Evolutionary conservation across 176 grass and related monocot species (phyloP), one percentile per base, ranked within the genome.

Genomic region (Chrysopogon serrulatus): DNA sequence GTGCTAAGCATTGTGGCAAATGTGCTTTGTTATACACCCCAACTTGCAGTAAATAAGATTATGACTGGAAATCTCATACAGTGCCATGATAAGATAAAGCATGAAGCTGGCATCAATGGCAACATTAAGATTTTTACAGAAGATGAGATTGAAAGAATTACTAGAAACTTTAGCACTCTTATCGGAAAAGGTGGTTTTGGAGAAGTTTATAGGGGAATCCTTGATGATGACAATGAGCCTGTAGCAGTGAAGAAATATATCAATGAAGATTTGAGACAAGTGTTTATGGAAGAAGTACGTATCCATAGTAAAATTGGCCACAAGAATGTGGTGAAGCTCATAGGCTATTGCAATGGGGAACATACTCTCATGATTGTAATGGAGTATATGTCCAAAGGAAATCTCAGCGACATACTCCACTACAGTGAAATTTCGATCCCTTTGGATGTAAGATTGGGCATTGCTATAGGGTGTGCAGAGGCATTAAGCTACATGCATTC

Each of bases 401-500:
- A 79, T 67, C 75, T 85, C 0, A 40, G 70, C 14, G 83, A 71
- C 21, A 33, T 44, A 27, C 83, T 85, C 19, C 83, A 86, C 65
- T 8, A 27, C n/a, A 73, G 30, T 43, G 3, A 27, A 1, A 43
- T 14, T 24, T 1, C 3, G 27, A 85, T 85, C 47, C 18, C 63
- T 43, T 77, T 85, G 24, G 73, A 85, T 53, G 21, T 27, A 43
- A 77, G 83, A 4, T 13, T 85, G 62, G 73, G 45, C 33, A 85
- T 85, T 68, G 83, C 72, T 43, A 68, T 85, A 24, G 73, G 35
- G 4, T 85, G 62, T 34, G 73, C 83, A 85, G 73, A 85, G n/a
- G 83, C 73, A 56, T 43, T 85, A 7, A 77, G 35, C 47, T 77
- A 85, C 73, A 68, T 85, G 83, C 83, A 84, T 77, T 84, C 82